Conservation (phyloP, 257 asterid genomes). For the Jasminum sambac region DNA sequence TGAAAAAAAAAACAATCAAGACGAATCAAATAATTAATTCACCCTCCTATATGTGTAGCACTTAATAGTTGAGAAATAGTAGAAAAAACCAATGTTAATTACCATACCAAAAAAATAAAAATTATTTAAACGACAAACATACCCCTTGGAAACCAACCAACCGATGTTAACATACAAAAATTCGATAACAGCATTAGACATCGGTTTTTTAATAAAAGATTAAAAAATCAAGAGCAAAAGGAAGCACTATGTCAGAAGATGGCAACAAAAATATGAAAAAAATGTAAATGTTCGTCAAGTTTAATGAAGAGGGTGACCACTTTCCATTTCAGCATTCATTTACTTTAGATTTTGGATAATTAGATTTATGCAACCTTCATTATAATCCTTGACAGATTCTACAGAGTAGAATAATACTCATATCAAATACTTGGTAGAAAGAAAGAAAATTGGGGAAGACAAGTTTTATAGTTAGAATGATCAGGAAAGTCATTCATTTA, state of each 20-base stretch:
- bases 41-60: too few species aligned
- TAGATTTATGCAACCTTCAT: background rate
- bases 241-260: conserved; percentile 23
- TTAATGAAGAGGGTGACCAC: background rate
- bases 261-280: conserved; percentile 7
- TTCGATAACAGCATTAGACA: too few species aligned
- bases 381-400: background rate
- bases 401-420: background rate
- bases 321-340: background rate
- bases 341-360: background rate
- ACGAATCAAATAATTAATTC: too few species aligned
- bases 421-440: background rate
- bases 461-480: background rate
- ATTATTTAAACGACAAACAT: too few species aligned
- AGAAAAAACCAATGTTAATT: too few species aligned
- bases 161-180: too few species aligned
- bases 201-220: too few species aligned
- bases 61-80: too few species aligned
- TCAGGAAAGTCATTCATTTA: background rate
- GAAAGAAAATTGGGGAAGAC: background rate
- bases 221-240: conserved; percentile 35
- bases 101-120: too few species aligned
- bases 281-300: background rate
- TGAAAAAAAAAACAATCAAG: too few species aligned
- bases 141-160: too few species aligned